A percentile compares a stretch with the other conserved stretches of the same genome.
Conservation (phyloP, 305 asterid species). For the Plantago coronopus region DNA sequence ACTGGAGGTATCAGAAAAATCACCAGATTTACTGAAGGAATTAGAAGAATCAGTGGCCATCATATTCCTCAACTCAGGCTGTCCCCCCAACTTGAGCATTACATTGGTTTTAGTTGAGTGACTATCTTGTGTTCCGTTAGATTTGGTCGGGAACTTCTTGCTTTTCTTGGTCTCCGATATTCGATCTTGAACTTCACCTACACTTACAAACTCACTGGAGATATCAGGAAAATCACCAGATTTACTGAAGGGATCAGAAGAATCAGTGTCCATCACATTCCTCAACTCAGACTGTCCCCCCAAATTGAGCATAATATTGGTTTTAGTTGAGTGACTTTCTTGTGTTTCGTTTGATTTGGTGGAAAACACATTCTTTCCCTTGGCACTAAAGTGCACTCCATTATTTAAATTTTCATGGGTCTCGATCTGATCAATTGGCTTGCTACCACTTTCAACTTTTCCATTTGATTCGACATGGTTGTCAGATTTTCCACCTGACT, state of each 20-base stretch:
- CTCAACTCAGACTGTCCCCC: constrained; percentile 38
- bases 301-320: constrained; percentile 39
- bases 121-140: too few relatives aligned
- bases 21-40: constrained; percentile 40
- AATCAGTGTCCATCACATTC: constrained; percentile 34
- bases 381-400: constrained; percentile 33
- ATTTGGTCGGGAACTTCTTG: constrained; percentile 62
- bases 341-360: constrained; percentile 31
- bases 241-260: constrained; percentile 36
- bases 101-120: constrained; percentile 43
- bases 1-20: constrained; percentile 43
- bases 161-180: constrained; percentile 51
- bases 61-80: constrained; percentile 37
- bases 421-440: constrained; percentile 35
- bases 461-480: constrained; percentile 45
- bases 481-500: constrained; percentile 38
- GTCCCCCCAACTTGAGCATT: constrained; percentile 36
- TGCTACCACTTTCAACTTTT: constrained; percentile 31
- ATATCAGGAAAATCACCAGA: constrained; percentile 49
- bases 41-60: constrained; percentile 35
- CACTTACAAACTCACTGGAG: constrained; percentile 44
- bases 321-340: constrained; percentile 40
- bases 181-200: constrained; percentile 50
- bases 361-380: constrained; percentile 24
- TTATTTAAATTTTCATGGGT: constrained; percentile 35